Percentiles rank a stretch among this genome's conserved stretches.
Conservation (phyloP, 495 filamentous ascomycete genomes). For the Acidiella bohemica region DNA sequence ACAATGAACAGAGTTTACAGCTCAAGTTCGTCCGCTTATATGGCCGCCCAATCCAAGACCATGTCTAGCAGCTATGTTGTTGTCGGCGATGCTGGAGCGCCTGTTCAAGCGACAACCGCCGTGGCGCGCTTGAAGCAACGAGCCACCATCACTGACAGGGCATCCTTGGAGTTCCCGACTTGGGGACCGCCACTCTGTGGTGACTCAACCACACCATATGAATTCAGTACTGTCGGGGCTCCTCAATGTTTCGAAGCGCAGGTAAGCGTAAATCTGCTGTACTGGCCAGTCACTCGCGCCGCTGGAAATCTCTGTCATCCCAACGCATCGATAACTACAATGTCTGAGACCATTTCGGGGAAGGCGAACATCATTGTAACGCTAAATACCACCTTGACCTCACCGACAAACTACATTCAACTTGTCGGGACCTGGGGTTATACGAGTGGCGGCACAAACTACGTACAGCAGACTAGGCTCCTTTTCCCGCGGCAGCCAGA, state of each 20-base stretch:
- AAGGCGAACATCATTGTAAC: conserved; percentile 3
- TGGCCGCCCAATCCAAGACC: not conserved
- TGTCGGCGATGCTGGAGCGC: too few relatives aligned
- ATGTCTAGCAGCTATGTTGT: too few relatives aligned
- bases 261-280: not conserved
- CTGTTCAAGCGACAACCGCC: not conserved
- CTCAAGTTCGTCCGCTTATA: not conserved
- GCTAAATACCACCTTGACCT: conserved; percentile 3
- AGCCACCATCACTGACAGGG: not conserved
- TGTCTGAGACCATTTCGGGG: not conserved
- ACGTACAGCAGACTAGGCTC: not conserved
- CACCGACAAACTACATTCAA: conserved; percentile 6
- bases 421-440: conserved; percentile 2
- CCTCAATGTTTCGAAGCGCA: not conserved
- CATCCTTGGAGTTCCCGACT: not conserved
- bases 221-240: not conserved
- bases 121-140: not conserved
- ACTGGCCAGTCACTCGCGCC: not conserved
- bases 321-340: not conserved
- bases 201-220: not conserved
- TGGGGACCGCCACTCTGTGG: not conserved
- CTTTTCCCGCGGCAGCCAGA: not conserved
- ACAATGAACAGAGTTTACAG: not conserved
- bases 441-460: not conserved
- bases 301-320: not conserved